Base-by-base conservation (phyloP, 2,329 filamentous ascomycete genomes). In the Fusarium sp. region DNA sequence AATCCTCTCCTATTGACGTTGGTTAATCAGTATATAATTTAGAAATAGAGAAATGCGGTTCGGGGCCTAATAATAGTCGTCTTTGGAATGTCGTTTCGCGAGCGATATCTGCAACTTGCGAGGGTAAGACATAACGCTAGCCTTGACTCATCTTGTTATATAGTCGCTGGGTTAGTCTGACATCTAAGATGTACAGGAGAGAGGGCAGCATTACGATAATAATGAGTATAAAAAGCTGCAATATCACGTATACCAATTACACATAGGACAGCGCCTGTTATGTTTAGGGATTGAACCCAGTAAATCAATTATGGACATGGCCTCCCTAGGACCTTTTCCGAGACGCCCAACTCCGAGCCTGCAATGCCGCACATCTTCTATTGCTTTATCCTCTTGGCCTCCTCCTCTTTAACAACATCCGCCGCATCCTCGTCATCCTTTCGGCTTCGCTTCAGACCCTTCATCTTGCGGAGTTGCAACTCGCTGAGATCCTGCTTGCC, bases 391-490 rank as follows among this genome's bases (percentile, higher is more conserved):
- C 78, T 77, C 73, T 81, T 81, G 47, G 78, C 71, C 33, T 81
- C 80, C 28, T 82, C 80, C 39, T 75, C 76, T 20, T 74, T 67
- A 11, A 73, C 80, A 59, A 84, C 82, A 71, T 83, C 84, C 60
- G 81, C 84, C 62, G 83, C 83, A 18, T 75, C 83, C 6, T 82
- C 84, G n/a, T 53, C 61, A 52, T 86, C 88, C 67, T 90, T 90
- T 56, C 93, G 88, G 69, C 87, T 89, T 71, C 96, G 87, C 88
- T 98, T 99, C 72, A 99, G 81, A 72, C 94, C 96, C 89, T 99
- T 99, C 94, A 99, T 98, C 89, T 99, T 99, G 77, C 96, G 91
- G 54, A 94, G 97, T 85, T 99, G 96, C 80, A 99, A 81, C 74
- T 92, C 88, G 77, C 85, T 86, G 62, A 99, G 86, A 82, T 99